Percentiles rank a stretch among this genome's conserved stretches.
These are phyloP conservation scores for Ajuga reptans DNA, from an alignment of 305 asterid genomes.

Conservation along the genomic window DNA sequence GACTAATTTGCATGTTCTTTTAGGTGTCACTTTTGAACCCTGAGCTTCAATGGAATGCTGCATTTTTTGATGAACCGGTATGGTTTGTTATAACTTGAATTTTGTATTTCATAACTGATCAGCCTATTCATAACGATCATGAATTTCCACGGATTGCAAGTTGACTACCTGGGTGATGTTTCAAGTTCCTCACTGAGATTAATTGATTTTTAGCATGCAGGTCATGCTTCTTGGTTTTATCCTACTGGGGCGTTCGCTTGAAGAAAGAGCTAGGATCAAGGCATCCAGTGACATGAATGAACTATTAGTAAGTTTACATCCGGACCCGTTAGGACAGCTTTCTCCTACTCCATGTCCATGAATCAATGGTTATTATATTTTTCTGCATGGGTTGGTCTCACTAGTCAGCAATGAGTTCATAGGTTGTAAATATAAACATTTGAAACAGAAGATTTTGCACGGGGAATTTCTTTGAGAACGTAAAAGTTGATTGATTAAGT, in stretches of 20 bases:
- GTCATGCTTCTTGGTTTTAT: constrained; percentile 99
- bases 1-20: constrained; percentile 15
- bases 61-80: constrained; percentile 97
- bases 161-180: constrained; percentile 11
- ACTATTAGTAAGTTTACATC: constrained; percentile 56
- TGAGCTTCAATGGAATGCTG: constrained; percentile 80
- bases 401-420: background rate
- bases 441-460: background rate
- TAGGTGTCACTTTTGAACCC: constrained; percentile 90
- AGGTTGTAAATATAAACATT: background rate
- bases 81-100: constrained; percentile 31
- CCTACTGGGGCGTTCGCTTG: constrained; percentile 87
- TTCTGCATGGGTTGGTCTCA: constrained; percentile 9
- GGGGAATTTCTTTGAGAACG: background rate
- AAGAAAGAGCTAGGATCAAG: constrained; percentile 88
- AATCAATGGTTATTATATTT: background rate
- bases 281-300: constrained; percentile 99
- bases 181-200: constrained; percentile 39
- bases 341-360: constrained; percentile 19
- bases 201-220: constrained; percentile 71
- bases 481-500: background rate
- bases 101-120: constrained; percentile 11
- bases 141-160: background rate
- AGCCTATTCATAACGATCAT: background rate
- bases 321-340: constrained; percentile 8